Evolutionary conservation across 176 grass and related monocot species (phyloP), one percentile per base, ranked within the genome.

Genomic region (Microstegium vimineum): DNA sequence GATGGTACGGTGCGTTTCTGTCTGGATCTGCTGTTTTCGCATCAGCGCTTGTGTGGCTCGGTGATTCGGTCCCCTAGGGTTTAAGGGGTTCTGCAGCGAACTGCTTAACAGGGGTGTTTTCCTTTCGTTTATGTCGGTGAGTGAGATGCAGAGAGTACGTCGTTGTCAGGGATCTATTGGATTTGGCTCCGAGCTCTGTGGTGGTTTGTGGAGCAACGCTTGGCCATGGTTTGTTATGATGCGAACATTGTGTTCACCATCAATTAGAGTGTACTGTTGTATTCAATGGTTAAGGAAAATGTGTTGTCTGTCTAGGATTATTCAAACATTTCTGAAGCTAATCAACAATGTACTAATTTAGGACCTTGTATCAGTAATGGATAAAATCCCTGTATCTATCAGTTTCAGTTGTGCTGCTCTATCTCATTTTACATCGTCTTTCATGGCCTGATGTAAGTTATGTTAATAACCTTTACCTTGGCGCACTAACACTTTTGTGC

Each of bases 41-140:
- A 8, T 18, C 41, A 40, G 76, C 57, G 14, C 9, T 61, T 64
- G 2, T 25, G 32, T 62, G 9, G 10, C 64, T 77, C 22, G n/a
- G 38, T 20, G 4, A 3, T 42, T 62, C 31, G 20, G 31, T 15
- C 37, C 27, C 20, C 31, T 68, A 89, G 62, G 76, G 69, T 84
- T 88, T 80, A 74, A 54, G 70, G 22, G 81, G 76, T 33, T 84
- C 6, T 71, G 28, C 72, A 12, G 30, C 16, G 16, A 40, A 32
- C 49, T 61, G 62, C 5, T 36, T 26, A 42, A 14, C 26, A 73
- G 37, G 15, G 10, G 10, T 35, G 35, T 16, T 28, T 11, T 43
- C 57, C 8, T 45, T 34, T 32, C 64, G 25, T 4, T 51, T 8
- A 3, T 27, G 4, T 32, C 6, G 8, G 35, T 20, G 35, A 73